Base-by-base conservation (phyloP, 2,329 filamentous ascomycete genomes). In the Sphaerostilbella broomeana region DNA sequence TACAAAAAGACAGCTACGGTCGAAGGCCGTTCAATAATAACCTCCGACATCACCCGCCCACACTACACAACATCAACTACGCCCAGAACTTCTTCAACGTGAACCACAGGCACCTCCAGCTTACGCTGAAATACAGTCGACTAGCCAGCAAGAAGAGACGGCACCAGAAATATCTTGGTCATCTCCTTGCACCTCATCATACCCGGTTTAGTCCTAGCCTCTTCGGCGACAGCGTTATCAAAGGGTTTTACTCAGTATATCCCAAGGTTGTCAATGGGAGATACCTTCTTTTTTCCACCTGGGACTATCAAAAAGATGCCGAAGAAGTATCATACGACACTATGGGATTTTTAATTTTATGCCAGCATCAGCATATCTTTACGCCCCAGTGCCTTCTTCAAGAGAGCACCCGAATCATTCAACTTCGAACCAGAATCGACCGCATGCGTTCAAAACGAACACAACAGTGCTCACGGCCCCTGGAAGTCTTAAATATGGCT, bases 261-360 rank as follows among this genome's bases (percentile, higher is more conserved):
- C 39, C 42, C 5, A 44, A 39, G 18, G 27, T 49, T 8, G 44
- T 39, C n/a, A 10, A 37, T 1, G 46, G 38, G 12, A 44, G 44
- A n/a, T 45, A 39, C n/a, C n/a, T 49, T 16, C 20, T 47, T 12
- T 17, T 17, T 5, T n/a, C 40, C 20, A 26, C 31, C 3, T 36
- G 22, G 9, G 26, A 16, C n/a, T 45, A 35, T 5, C 11, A 12
- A 3, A 13, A 19, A 9, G 22, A 6, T 6, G 8, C 8, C 12
- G 11, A 15, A 4, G 35, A 33, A n/a, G n/a, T 41, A 11, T 25
- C 22, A 10, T 10, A 11, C n/a, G 2, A 5, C 3, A 16, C 6
- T n/a, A 17, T 43, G 10, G 30, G 29, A 3, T 5, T 6, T 5
- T 2, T 34, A 6, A 5, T 4, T 6, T 6, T 34, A 15, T 39